Evolutionary conservation across 805 yeast genomes (phyloP).

Genomic region (Schwanniomyces vanrijiae): DNA sequence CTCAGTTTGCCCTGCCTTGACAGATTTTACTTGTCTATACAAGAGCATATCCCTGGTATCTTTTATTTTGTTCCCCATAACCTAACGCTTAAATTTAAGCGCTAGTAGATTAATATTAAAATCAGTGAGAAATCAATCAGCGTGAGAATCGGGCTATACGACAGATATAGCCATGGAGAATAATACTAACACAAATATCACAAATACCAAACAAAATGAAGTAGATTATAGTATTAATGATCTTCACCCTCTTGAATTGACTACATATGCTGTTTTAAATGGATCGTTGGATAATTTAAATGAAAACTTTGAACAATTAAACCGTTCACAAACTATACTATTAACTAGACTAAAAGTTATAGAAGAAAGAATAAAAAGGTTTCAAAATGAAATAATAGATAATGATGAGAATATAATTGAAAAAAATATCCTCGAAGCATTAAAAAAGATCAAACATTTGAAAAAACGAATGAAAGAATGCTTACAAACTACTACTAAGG

Average conservation of each 20-base stretch:
- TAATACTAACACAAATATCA: neutral
- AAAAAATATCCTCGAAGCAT: slow-evolving; percentile 17
- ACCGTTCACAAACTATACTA: slow-evolving; percentile 57
- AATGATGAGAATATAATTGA: slow-evolving; percentile 15
- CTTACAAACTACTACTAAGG: slow-evolving; percentile 29
- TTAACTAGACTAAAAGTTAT: slow-evolving; percentile 47
- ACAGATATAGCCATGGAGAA: neutral
- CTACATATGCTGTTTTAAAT: slow-evolving; percentile 56
- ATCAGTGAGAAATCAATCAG: neutral
- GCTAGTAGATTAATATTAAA: neutral
- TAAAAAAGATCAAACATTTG: slow-evolving; percentile 25
- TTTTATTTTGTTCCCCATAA: neutral
- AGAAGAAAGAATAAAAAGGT: slow-evolving; percentile 30
- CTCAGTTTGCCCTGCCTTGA: slow-evolving; percentile 61
- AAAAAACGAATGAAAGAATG: slow-evolving; percentile 29
- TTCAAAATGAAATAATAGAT: slow-evolving; percentile 20
- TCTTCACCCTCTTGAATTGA: slow-evolving; percentile 59
- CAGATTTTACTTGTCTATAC: slow-evolving; percentile 40
- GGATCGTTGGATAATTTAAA: slow-evolving; percentile 53
- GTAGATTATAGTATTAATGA: slow-evolving; percentile 16
- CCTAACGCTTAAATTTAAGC: neutral
- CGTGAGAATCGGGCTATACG: neutral
- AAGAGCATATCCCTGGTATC: slow-evolving; percentile 15
- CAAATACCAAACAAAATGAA: neutral
- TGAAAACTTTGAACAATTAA: slow-evolving; percentile 49